Evolutionary conservation across 805 yeast species (phyloP), one percentile per base, ranked within the genome.

Genomic region (Saturnispora serradocipensis): DNA sequence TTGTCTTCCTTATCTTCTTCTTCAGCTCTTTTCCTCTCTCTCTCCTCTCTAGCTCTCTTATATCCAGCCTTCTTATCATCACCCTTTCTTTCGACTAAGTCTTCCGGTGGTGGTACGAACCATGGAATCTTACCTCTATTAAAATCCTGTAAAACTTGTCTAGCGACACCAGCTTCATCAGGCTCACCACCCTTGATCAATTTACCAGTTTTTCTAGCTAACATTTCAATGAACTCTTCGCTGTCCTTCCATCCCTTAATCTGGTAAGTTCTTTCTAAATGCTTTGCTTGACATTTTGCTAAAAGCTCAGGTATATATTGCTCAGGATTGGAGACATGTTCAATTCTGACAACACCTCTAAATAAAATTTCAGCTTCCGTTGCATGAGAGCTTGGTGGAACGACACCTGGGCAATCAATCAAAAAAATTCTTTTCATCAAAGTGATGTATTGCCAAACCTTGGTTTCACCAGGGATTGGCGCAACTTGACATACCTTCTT

Each of bases 341-440:
- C 99, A n/a, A 91, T 97, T 72, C 99, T 85, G 2, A 91, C 99
- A 18, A 93, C 99, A 66, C 99, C 99, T 68, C 97, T 81, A 71
- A 91, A 87, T 58, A 91, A 68, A 61, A 91, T 88, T 68, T 91
- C 98, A 27, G 96, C 82, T 66, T 88, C 95, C 1, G 91, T 70
- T 67, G 93, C 99, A 62, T 83, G 88, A 28, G 82, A 66, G 16
- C 95, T 86, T 27, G 99, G 99, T 9, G 99, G 99, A 20, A 91
- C 99, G 64, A 91, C 91, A 71, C 99, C 99, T 2, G 99, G 99
- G 75, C 99, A 93, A 71, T 91, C 99, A 62, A 91, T 93, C 61
- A 91, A 73, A 70, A 90, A 91, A 49, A 91, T 91, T 58, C 91
- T 80, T 75, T 91, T 91, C 97, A 93, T 91, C 61, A 91, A 75